These are phyloP conservation scores for Solanum sitiens DNA, from an alignment of 257 asterid species.

Conservation along the genomic window DNA sequence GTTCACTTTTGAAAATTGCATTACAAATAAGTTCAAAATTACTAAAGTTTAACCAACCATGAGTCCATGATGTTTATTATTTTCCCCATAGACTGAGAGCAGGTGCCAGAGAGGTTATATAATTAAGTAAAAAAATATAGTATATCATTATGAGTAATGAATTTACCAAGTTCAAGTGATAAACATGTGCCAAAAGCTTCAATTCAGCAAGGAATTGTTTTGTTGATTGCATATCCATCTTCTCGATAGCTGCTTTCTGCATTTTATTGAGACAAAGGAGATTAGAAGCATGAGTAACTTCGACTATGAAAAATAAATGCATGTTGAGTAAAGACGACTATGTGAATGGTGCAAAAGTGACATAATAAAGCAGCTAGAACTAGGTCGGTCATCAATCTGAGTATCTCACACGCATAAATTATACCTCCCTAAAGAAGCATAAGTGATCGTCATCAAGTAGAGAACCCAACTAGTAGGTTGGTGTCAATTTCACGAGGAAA, in stretches of 20 bases:
- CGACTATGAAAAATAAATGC: background rate
- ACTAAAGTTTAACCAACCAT: background rate
- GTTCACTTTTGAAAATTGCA: background rate
- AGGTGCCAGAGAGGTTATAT: background rate
- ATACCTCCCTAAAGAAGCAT: too few relatives aligned
- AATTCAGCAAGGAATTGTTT: slow-evolving; percentile 58
- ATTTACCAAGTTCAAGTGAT: slow-evolving; percentile 80
- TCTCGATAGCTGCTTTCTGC: slow-evolving; percentile 71
- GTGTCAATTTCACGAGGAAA: too few relatives aligned
- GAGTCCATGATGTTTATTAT: too few relatives aligned
- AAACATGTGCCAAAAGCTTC: slow-evolving; percentile 71
- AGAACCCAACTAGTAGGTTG: too few relatives aligned
- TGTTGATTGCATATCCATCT: slow-evolving; percentile 91
- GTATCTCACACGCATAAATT: background rate
- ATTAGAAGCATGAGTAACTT: background rate
- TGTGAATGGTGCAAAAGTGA: background rate
- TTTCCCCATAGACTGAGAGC: too few relatives aligned
- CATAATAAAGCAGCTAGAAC: background rate
- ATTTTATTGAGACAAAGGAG: slow-evolving; percentile 1
- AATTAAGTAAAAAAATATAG: background rate
- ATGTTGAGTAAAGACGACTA: background rate
- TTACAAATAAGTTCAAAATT: background rate
- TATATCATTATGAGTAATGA: background rate
- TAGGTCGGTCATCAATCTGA: background rate
- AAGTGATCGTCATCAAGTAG: too few relatives aligned